These are phyloP conservation scores for Apiospora arundinis DNA, from an alignment of 2,329 filamentous ascomycete species.

Conservation along the genomic window DNA sequence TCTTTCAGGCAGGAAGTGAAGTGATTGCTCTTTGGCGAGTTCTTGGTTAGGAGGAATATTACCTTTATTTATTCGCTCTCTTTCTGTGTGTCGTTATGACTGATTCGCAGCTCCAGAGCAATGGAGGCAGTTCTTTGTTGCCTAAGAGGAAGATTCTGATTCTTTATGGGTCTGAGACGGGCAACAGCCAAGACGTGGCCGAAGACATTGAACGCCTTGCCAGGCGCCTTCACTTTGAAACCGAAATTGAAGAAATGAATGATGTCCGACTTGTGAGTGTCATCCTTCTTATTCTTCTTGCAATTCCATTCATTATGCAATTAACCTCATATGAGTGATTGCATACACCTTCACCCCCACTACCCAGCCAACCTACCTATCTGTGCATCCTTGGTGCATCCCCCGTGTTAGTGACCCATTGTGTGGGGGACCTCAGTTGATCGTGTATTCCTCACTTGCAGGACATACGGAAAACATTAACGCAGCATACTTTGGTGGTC, in stretches of 20 bases:
- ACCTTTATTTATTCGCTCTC: neutral
- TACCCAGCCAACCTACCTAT: neutral
- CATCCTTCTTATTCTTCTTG: neutral
- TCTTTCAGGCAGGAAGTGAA: neutral
- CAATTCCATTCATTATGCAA: neutral
- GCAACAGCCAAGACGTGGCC: slow-evolving; percentile 90
- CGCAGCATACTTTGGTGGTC: slow-evolving; percentile 66
- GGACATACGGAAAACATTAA: slow-evolving; percentile 58
- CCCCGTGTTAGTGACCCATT: neutral
- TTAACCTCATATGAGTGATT: neutral
- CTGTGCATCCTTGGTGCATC: neutral
- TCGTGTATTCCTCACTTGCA: slow-evolving; percentile 35
- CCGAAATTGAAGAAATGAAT: slow-evolving; percentile 79
- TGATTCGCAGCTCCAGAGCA: neutral
- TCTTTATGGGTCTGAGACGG: slow-evolving; percentile 93
- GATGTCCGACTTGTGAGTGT: slow-evolving; percentile 73
- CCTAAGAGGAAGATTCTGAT: slow-evolving; percentile 63
- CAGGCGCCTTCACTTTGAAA: slow-evolving; percentile 80
- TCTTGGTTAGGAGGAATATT: neutral
- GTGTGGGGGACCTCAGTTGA: slow-evolving; percentile 19
- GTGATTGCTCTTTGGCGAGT: neutral
- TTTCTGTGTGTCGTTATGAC: neutral
- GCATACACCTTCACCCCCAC: slow-evolving; percentile 7
- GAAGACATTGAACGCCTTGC: slow-evolving; percentile 79
- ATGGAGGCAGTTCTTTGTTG: slow-evolving; percentile 34